Percentiles rank a stretch among this genome's conserved stretches.
phyloP scores from a whole-genome alignment of 345 rosid genomes.

The Populus alba region DNA sequence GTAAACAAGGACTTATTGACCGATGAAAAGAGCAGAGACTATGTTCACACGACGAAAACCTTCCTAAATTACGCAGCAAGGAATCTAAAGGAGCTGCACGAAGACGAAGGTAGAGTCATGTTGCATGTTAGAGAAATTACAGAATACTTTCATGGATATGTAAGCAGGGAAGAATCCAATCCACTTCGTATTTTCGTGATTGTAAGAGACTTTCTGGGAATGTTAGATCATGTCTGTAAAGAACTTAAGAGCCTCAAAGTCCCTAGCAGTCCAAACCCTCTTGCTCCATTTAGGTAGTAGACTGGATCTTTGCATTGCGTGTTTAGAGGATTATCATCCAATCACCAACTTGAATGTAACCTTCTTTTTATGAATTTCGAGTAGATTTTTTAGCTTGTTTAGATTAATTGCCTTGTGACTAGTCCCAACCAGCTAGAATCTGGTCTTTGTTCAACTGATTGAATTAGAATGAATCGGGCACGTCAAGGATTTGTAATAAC shows the following conservation, averaged over 20 bases:
- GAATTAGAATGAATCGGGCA: not conserved
- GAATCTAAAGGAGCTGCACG: slow-evolving; percentile 60
- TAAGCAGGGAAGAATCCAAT: slow-evolving; percentile 79
- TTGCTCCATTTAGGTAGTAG: slow-evolving; percentile 79
- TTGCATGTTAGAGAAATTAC: slow-evolving; percentile 69
- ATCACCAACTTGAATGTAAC: not conserved
- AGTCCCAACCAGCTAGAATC: slow-evolving; percentile 4
- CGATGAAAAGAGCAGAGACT: slow-evolving; percentile 50
- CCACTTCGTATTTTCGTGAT: slow-evolving; percentile 90
- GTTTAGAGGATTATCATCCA: slow-evolving; percentile 3
- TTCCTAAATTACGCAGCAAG: slow-evolving; percentile 57
- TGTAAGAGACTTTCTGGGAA: slow-evolving; percentile 92
- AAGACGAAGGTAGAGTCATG: slow-evolving; percentile 67
- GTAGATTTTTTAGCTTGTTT: slow-evolving; percentile 11
- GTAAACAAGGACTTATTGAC: slow-evolving; percentile 34
- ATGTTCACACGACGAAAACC: slow-evolving; percentile 53
- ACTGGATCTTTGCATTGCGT: slow-evolving; percentile 10
- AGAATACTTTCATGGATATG: slow-evolving; percentile 92
- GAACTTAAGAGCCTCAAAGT: slow-evolving; percentile 70
- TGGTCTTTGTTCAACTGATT: not conserved
- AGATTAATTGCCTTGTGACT: not conserved
- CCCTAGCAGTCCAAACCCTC: slow-evolving; percentile 62
- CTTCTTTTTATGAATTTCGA: not conserved
- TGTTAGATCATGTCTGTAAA: slow-evolving; percentile 90
- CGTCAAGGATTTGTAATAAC: not conserved